A percentile compares a stretch with the other conserved stretches of the same genome.
Conservation (phyloP, 805 yeast genomes). For the Sugiyamaella marilandica region DNA sequence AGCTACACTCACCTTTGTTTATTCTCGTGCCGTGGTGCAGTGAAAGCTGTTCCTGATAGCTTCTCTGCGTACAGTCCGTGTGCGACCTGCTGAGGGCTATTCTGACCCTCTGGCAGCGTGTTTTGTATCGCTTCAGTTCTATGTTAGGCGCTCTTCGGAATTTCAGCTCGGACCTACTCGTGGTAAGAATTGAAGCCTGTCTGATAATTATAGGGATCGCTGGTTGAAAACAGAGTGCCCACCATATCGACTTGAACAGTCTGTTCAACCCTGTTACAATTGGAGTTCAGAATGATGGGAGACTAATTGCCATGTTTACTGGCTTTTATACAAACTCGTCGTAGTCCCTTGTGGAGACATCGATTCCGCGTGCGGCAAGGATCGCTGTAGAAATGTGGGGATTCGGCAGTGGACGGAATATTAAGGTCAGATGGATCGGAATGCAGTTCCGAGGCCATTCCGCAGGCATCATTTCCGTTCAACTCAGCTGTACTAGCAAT, state of each 20-base stretch:
- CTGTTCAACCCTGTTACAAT: too few relatives aligned
- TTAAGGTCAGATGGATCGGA: conserved; percentile 10
- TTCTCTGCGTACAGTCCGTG: conserved; percentile 29
- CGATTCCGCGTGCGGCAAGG: too few relatives aligned
- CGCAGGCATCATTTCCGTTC: conserved; percentile 39
- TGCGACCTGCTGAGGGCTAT: conserved; percentile 23
- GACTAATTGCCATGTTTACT: too few relatives aligned
- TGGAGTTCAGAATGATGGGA: too few relatives aligned
- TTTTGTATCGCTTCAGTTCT: conserved; percentile 24
- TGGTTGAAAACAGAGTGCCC: conserved; percentile 14
- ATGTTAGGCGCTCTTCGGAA: neutral
- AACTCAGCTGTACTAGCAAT: too few relatives aligned
- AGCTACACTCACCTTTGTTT: conserved; percentile 17
- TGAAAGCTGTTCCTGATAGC: conserved; percentile 30
- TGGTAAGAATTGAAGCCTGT: conserved; percentile 25
- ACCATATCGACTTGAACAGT: conserved; percentile 8
- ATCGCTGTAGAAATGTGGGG: conserved; percentile 25
- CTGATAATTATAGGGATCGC: conserved; percentile 22
- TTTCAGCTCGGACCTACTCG: conserved; percentile 13
- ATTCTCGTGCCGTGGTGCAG: conserved; percentile 27
- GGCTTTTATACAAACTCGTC: neutral
- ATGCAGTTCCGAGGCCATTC: conserved; percentile 45
- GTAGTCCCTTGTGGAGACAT: conserved; percentile 2
- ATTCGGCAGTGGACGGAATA: conserved; percentile 24
- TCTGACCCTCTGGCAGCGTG: conserved; percentile 26